Percentiles rank a stretch among this genome's conserved stretches.
These are phyloP conservation scores for Tylopilus intermedius DNA, from an alignment of 768 basidiomycete species.

Conservation along the genomic window DNA sequence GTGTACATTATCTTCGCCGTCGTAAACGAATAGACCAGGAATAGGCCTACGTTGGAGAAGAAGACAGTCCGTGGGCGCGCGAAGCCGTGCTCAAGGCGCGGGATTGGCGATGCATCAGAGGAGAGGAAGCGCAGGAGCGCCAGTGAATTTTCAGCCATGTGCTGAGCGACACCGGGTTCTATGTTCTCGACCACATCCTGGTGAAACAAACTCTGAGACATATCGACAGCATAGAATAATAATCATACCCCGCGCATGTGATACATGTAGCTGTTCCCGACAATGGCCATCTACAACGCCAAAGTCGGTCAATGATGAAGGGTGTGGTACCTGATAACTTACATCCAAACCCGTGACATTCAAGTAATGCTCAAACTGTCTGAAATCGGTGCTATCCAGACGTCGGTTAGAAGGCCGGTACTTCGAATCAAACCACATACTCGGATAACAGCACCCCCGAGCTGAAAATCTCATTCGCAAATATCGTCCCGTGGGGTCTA, in stretches of 20 bases:
- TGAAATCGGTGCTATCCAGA: constrained; percentile 77
- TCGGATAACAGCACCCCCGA: constrained; percentile 89
- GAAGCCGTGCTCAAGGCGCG: constrained; percentile 50
- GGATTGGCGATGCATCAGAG: constrained; percentile 63
- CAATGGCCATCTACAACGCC: constrained; percentile 71
- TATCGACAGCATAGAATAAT: neutral
- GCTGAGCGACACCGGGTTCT: constrained; percentile 76
- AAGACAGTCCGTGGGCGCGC: constrained; percentile 65
- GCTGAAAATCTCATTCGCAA: constrained; percentile 89
- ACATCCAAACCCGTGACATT: constrained; percentile 91
- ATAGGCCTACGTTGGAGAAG: constrained; percentile 63
- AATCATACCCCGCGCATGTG: constrained; percentile 79
- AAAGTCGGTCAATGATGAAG: constrained; percentile 1
- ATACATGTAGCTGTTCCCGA: constrained; percentile 90
- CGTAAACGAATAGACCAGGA: constrained; percentile 70
- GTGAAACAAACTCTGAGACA: neutral
- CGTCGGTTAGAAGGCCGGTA: constrained; percentile 11
- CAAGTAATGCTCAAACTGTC: constrained; percentile 87
- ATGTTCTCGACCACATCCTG: constrained; percentile 80
- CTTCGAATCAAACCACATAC: constrained; percentile 38
- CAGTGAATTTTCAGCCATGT: constrained; percentile 87
- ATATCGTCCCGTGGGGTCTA: constrained; percentile 82
- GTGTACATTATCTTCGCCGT: constrained; percentile 65
- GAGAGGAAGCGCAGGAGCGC: constrained; percentile 75
- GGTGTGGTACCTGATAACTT: constrained; percentile 22